These are phyloP conservation scores for Cryoendolithus antarcticus DNA, from an alignment of 2,329 filamentous ascomycete species.

Conservation along the genomic window DNA sequence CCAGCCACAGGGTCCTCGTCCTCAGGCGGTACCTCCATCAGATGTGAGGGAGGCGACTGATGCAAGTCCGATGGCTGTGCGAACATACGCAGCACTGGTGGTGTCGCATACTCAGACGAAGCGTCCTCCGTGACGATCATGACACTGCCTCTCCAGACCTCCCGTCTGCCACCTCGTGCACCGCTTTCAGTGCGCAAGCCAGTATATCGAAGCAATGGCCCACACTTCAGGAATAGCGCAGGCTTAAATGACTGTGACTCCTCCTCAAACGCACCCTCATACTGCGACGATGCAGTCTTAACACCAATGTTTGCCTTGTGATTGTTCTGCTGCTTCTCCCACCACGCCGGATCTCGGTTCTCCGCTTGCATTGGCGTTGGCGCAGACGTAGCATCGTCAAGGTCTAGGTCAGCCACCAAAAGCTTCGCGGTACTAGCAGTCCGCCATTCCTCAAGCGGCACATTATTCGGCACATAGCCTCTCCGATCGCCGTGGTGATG, in stretches of 20 bases:
- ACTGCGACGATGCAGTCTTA: conserved; percentile 21
- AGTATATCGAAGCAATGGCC: conserved; percentile 79
- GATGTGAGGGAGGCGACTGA: conserved; percentile 63
- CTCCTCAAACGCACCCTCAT: conserved; percentile 54
- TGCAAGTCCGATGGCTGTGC: conserved; percentile 74
- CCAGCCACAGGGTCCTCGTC: conserved; percentile 85
- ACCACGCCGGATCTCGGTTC: conserved; percentile 48
- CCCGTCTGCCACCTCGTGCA: conserved; percentile 29
- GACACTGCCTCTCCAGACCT: conserved; percentile 82
- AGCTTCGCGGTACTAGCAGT: conserved; percentile 29
- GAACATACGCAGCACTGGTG: conserved; percentile 71
- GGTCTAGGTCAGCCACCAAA: conserved; percentile 30
- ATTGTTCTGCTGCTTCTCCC: conserved; percentile 43
- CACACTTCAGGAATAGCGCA: conserved; percentile 73
- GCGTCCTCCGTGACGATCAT: conserved; percentile 91
- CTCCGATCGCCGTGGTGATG: conserved; percentile 20
- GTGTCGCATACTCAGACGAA: conserved; percentile 68
- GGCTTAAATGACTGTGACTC: conserved; percentile 64
- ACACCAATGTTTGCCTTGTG: conserved; percentile 13
- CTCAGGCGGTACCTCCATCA: conserved; percentile 55
- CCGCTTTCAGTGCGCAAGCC: conserved; percentile 56
- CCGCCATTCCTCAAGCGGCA: conserved; percentile 47
- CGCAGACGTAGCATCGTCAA: conserved; percentile 16
- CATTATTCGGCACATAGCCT: conserved; percentile 41
- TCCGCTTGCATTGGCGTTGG: conserved; percentile 1